Evolutionary conservation across 2,329 filamentous ascomycete species (phyloP).

Genomic region (Dichotomopilus funicola): DNA sequence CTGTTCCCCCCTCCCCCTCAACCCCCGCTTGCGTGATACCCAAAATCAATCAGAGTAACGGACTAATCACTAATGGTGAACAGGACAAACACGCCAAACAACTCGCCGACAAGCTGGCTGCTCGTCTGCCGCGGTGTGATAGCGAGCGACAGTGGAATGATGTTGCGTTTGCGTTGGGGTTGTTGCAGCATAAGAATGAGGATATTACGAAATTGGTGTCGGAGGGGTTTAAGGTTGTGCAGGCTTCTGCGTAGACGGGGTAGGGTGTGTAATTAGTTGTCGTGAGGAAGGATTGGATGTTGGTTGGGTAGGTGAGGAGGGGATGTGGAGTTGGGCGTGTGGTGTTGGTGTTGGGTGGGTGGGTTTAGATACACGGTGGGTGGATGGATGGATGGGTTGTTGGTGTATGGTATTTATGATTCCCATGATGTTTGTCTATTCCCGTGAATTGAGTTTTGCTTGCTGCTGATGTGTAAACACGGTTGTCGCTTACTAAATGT

Average conservation of each 20-base stretch:
- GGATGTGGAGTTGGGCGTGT: neutral
- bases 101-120: conserved; percentile 84
- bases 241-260: conserved; percentile 40
- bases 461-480: no score
- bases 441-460: no score
- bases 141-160: conserved; percentile 97
- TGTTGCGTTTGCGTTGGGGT: conserved; percentile 82
- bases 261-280: no score
- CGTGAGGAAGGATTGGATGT: neutral
- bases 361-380: no score
- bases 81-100: conserved; percentile 97
- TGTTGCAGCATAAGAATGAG: conserved; percentile 89
- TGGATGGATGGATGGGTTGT: no score
- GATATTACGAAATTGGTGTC: conserved; percentile 72
- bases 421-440: no score
- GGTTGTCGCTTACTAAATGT: no score
- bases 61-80: neutral
- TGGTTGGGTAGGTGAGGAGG: neutral
- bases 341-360: neutral
- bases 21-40: no score
- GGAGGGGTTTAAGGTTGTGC: conserved; percentile 70
- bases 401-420: no score
- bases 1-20: neutral
- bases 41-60: neutral
- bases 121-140: conserved; percentile 76